phyloP scores from a whole-genome alignment of 768 basidiomycete genomes.

The Amanita muscaria region DNA sequence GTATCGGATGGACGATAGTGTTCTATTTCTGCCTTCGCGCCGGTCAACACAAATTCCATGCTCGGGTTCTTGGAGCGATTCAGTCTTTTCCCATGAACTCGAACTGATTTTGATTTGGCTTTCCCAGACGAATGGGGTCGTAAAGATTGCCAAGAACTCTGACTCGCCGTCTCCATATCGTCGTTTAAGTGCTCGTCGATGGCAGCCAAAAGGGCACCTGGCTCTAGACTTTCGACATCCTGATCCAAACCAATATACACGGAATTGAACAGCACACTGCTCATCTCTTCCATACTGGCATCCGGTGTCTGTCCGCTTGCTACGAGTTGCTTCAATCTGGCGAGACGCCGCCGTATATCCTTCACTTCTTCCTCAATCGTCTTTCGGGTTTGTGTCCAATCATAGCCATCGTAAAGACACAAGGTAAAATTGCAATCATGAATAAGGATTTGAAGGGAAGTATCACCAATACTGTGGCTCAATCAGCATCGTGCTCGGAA shows the following conservation, averaged over 20 bases:
- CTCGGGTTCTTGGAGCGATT: slow-evolving; percentile 68
- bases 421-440: slow-evolving; percentile 56
- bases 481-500: slow-evolving; percentile 2
- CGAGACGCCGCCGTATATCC: slow-evolving; percentile 76
- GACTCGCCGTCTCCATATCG: slow-evolving; percentile 61
- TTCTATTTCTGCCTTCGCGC: slow-evolving; percentile 59
- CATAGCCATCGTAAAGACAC: slow-evolving; percentile 88
- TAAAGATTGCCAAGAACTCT: slow-evolving; percentile 91
- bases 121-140: slow-evolving; percentile 40
- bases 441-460: slow-evolving; percentile 44
- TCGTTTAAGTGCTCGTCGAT: slow-evolving; percentile 88
- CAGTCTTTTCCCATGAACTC: slow-evolving; percentile 50
- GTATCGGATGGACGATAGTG: slow-evolving; percentile 46
- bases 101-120: slow-evolving; percentile 27
- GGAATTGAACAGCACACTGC: slow-evolving; percentile 84
- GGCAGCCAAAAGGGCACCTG: slow-evolving; percentile 72
- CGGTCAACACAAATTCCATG: slow-evolving; percentile 75
- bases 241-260: slow-evolving; percentile 87
- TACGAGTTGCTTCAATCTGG: slow-evolving; percentile 86
- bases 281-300: slow-evolving; percentile 60
- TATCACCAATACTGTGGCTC: slow-evolving; percentile 32
- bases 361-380: slow-evolving; percentile 83
- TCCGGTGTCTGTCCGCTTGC: slow-evolving; percentile 86
- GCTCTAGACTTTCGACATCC: slow-evolving; percentile 66
- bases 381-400: slow-evolving; percentile 82